These are phyloP conservation scores for Colletotrichum echinochloae DNA, from an alignment of 2,329 filamentous ascomycete species.

Conservation along the genomic window DNA sequence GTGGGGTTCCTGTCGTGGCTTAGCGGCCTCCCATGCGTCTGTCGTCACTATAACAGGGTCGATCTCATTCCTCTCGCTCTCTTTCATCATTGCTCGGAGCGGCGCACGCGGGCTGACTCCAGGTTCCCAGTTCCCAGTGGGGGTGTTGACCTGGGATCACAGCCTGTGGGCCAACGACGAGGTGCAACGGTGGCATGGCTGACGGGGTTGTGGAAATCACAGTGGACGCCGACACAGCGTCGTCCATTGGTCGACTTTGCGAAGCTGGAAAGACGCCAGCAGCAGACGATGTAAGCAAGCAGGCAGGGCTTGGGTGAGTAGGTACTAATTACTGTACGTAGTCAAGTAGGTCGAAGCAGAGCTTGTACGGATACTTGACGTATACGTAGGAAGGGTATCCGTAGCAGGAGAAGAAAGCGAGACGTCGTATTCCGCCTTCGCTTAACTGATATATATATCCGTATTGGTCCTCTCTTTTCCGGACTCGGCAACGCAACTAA, in stretches of 20 bases:
- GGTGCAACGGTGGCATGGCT: conserved; percentile 20
- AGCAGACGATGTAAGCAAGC: not conserved
- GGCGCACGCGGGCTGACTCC: conserved; percentile 20
- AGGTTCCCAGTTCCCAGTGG: conserved; percentile 10
- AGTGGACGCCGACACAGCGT: conserved; percentile 9
- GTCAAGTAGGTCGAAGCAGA: not conserved
- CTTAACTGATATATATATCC: conserved; percentile 23
- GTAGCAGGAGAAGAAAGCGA: conserved; percentile 16
- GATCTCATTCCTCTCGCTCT: conserved; percentile 28
- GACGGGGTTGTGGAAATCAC: conserved; percentile 24
- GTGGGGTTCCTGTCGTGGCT: conserved; percentile 33
- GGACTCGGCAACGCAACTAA: not conserved
- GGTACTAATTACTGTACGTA: too few relatives aligned
- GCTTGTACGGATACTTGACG: not conserved
- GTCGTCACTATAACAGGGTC: conserved; percentile 39
- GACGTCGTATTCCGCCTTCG: conserved; percentile 34
- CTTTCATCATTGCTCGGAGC: conserved; percentile 22
- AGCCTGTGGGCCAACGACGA: conserved; percentile 22
- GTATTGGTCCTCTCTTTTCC: conserved; percentile 2
- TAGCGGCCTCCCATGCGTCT: conserved; percentile 29
- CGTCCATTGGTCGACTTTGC: not conserved
- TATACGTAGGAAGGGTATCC: too few relatives aligned
- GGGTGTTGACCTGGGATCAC: conserved; percentile 24
- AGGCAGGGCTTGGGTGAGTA: too few relatives aligned
- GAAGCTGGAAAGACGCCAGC: conserved; percentile 8